Base-by-base conservation (phyloP, 495 filamentous ascomycete species). In the Durotheca rogersii region DNA sequence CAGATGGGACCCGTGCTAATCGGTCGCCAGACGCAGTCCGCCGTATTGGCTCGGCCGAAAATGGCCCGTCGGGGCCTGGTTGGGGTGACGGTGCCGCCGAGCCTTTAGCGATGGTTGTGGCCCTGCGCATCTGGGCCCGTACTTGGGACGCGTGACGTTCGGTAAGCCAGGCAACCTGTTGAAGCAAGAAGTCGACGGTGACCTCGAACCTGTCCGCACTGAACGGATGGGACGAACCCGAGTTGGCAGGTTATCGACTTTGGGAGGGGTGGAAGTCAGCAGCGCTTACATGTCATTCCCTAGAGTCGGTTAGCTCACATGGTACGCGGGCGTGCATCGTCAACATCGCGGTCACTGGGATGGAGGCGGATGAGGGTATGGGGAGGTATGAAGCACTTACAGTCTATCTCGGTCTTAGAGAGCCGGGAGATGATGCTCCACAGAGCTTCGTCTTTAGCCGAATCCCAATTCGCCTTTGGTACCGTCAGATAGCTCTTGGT, bases 101-200 rank as follows among this genome's bases (percentile, higher is more conserved):
- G 46, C 78, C 78, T 20, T 74, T 77, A 12, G 67, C 56, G 5
- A 67, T 66, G 3, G 72, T 62, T 3, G 55, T 47, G 20, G 86
- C 84, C 69, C 84, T 92, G 39, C 85, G 80, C 80, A 98, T 90
- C 71, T 96, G 91, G 5, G 88, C 89, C 56, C 88, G 82, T 27
- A 96, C 87, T 65, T 95, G 87, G 0, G 86, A 85, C 5, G 94
- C 75, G 67, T 97, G 89, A 33, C 87, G 81, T 69, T 98, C 90
- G 60, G 94, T 95, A 1, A 96, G 83, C 85, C 90, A 96, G 70
- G 89, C 89, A 51, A 89, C 89, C 67, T 97, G 89, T 65, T 96
- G 91, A 4, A 96, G 82, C 6, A 98, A 73, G 64, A 97, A 98
- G 17, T 90, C 79, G 18, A 90, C 79, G 9, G 87, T 84, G 29